Percentiles rank a stretch among this genome's conserved stretches.
Evolutionary conservation across 225 moss, liverwort and hornwort genomes (phyloP).

Genomic region (Thuidium tamariscinum): DNA sequence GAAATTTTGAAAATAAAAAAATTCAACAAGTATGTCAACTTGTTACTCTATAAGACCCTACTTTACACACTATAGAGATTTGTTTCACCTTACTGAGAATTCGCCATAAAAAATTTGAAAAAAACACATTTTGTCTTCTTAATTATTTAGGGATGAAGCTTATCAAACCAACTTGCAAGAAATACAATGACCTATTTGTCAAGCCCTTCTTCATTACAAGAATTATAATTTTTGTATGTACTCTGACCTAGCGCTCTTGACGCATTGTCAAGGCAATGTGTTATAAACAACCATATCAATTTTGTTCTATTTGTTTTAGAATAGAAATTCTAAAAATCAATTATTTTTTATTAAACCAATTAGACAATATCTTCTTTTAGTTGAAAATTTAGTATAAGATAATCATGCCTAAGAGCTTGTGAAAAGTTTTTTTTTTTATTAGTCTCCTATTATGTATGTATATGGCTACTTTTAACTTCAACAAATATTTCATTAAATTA

Average conservation of each 20-base stretch:
- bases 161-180: not conserved
- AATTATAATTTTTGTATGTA: not conserved
- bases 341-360: not conserved
- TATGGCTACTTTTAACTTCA: not conserved
- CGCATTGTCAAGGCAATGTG: fast-evolving
- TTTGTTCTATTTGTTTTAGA: not conserved
- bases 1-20: too few relatives aligned
- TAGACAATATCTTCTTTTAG: not conserved
- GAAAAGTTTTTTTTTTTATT: not conserved
- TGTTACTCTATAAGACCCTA: too few relatives aligned
- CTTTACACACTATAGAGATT: too few relatives aligned
- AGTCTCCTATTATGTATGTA: not conserved
- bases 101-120: too few relatives aligned
- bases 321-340: not conserved
- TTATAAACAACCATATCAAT: not conserved
- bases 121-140: too few relatives aligned
- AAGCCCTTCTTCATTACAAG: not conserved
- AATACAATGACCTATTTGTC: not conserved
- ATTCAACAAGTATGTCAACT: too few relatives aligned
- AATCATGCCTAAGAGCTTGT: not conserved
- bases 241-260: not conserved
- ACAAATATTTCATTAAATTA: too few relatives aligned
- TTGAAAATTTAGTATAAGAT: not conserved
- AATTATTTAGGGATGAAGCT: too few relatives aligned
- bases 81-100: too few relatives aligned